Evolutionary conservation across 1,284 basidiomycete genomes (phyloP).

Genomic region (Schizopora paradoxa): DNA sequence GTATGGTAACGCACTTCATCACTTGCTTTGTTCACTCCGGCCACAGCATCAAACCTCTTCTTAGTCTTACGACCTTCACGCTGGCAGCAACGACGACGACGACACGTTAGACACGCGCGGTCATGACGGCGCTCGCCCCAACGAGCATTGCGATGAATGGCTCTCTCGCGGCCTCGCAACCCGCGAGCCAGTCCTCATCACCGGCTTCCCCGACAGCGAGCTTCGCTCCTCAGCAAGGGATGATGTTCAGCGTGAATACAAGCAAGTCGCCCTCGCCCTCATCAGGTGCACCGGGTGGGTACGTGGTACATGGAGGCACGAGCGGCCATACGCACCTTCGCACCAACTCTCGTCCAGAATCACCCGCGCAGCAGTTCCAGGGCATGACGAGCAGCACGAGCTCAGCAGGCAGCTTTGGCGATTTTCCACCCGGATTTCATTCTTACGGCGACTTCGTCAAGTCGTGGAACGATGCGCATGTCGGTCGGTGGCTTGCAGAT

Average conservation of each 20-base stretch:
- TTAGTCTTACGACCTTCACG: too few relatives aligned
- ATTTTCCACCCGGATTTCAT: constrained; percentile 53
- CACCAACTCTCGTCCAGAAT: constrained; percentile 24
- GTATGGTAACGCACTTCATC: too few relatives aligned
- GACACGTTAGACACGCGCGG: neutral
- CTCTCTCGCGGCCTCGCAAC: constrained; percentile 33
- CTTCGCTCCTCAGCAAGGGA: constrained; percentile 33
- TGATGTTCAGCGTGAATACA: constrained; percentile 35
- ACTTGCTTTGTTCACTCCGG: too few relatives aligned
- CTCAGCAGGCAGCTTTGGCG: constrained; percentile 43
- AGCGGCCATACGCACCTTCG: too few relatives aligned
- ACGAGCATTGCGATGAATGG: constrained; percentile 32
- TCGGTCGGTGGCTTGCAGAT: constrained; percentile 66
- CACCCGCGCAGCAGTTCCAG: constrained; percentile 30
- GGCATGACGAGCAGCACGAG: constrained; percentile 39
- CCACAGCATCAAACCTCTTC: too few relatives aligned
- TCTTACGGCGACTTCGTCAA: constrained; percentile 58
- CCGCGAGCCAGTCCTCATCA: constrained; percentile 43
- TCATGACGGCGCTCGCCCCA: constrained; percentile 16
- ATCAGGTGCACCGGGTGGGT: constrained; percentile 4
- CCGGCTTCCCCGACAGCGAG: constrained; percentile 46
- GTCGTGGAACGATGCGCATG: constrained; percentile 65
- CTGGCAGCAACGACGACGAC: neutral
- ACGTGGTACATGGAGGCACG: too few relatives aligned
- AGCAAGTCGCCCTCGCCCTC: constrained; percentile 30